Conservation (phyloP, 2,329 filamentous ascomycete species). For the Fusarium sp. region DNA sequence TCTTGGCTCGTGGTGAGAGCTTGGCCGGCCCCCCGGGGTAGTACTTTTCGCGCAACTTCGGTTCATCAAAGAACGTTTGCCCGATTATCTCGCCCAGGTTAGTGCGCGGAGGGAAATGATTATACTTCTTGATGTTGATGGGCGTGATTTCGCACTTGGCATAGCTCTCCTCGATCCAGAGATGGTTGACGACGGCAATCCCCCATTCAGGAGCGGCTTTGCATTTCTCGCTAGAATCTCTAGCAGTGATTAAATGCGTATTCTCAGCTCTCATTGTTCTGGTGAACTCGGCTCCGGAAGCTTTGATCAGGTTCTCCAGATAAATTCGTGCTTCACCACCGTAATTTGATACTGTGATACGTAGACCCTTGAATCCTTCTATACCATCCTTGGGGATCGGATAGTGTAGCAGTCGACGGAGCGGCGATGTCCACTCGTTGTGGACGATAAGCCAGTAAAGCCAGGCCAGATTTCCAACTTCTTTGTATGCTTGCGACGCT, state of each 20-base stretch:
- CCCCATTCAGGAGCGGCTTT: constrained; percentile 93
- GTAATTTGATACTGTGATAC: constrained; percentile 95
- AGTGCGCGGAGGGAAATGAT: constrained; percentile 85
- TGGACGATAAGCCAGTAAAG: constrained; percentile 90
- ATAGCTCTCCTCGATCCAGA: constrained; percentile 98
- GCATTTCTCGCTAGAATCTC: constrained; percentile 91
- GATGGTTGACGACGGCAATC: constrained; percentile 88
- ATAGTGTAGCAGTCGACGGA: constrained; percentile 87
- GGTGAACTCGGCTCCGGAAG: constrained; percentile 87
- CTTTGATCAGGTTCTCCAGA: constrained; percentile 88
- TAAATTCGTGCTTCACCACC: constrained; percentile 93
- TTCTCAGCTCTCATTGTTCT: constrained; percentile 96
- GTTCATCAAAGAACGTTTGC: constrained; percentile 80
- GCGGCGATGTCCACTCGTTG: constrained; percentile 87
- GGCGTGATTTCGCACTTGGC: constrained; percentile 83
- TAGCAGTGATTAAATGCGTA: constrained; percentile 92
- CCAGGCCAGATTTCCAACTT: constrained; percentile 94
- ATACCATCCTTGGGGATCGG: constrained; percentile 81
- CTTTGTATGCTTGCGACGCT: constrained; percentile 79
- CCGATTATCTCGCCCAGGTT: constrained; percentile 95
- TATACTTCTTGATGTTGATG: constrained; percentile 79
- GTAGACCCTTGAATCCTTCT: constrained; percentile 77
- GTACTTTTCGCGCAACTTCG: constrained; percentile 70
- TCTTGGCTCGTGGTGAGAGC: constrained; percentile 54
- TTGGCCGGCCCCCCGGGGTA: constrained; percentile 68